phyloP scores from a whole-genome alignment of 163 green algal genomes.

The Coccomyxa subellipsoidea region DNA sequence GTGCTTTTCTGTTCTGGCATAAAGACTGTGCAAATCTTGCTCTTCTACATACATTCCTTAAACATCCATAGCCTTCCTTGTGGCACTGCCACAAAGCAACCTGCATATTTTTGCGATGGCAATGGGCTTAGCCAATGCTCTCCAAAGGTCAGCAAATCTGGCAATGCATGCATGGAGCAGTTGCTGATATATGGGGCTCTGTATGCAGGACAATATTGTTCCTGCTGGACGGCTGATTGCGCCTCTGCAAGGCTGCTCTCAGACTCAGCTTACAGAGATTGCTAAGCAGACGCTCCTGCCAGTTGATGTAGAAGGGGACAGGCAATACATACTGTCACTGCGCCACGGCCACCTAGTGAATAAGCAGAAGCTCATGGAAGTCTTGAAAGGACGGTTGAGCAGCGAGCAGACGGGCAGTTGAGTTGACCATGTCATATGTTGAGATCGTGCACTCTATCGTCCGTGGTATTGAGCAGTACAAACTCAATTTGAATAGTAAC shows the following conservation, averaged over 20 bases:
- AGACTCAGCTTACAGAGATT: neutral
- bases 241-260: neutral
- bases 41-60: neutral
- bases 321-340: constrained; percentile 8
- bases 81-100: neutral
- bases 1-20: neutral
- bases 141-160: no score
- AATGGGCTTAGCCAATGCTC: no score
- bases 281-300: neutral
- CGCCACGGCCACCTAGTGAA: neutral
- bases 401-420: neutral
- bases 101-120: no score
- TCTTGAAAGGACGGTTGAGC: neutral
- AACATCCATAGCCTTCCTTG: neutral
- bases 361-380: neutral
- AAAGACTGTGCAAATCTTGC: neutral
- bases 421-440: no score
- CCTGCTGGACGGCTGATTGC: neutral
- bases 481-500: no score
- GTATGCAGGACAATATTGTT: neutral
- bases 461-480: no score
- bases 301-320: constrained; percentile 1
- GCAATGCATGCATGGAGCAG: neutral
- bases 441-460: no score
- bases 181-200: no score